These are phyloP conservation scores for Pulveroboletus sp. DNA, from an alignment of 768 basidiomycete species.

Conservation along the genomic window DNA sequence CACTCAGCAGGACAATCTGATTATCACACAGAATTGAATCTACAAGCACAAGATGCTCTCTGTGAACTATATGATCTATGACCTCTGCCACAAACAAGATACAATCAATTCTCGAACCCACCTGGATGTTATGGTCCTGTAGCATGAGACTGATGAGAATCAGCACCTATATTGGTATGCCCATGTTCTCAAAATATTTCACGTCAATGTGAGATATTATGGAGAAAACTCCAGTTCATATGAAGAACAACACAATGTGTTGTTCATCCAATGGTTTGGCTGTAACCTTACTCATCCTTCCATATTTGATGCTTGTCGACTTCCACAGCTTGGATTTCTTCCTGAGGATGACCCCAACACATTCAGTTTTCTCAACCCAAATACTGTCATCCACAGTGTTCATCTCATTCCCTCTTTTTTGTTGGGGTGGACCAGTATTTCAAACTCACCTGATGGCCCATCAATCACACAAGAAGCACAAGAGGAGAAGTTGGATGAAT, in stretches of 20 bases:
- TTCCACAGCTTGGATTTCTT: not conserved
- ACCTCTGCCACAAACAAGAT: not conserved
- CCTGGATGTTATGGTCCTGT: not conserved
- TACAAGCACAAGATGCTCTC: not conserved
- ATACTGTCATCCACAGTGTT: not conserved
- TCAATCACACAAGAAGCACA: not conserved
- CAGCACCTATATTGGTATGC: not conserved
- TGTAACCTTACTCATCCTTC: not conserved
- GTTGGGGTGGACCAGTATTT: not conserved
- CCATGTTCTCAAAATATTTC: not conserved
- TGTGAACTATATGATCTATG: slow-evolving; percentile 1
- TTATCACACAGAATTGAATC: not conserved
- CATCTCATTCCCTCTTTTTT: not conserved
- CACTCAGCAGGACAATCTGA: not conserved
- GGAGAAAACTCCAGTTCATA: not conserved
- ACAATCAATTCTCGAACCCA: not conserved
- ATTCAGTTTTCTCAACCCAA: not conserved
- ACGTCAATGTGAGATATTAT: not conserved
- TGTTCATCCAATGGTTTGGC: not conserved
- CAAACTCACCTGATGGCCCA: not conserved
- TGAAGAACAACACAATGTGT: not conserved
- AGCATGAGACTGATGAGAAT: not conserved
- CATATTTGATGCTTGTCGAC: not conserved
- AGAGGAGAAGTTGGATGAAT: not conserved
- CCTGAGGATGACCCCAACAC: not conserved